Evolutionary conservation across 768 basidiomycete species (phyloP), one percentile per base, ranked within the genome.

Genomic region (Mycena chlorophos): DNA sequence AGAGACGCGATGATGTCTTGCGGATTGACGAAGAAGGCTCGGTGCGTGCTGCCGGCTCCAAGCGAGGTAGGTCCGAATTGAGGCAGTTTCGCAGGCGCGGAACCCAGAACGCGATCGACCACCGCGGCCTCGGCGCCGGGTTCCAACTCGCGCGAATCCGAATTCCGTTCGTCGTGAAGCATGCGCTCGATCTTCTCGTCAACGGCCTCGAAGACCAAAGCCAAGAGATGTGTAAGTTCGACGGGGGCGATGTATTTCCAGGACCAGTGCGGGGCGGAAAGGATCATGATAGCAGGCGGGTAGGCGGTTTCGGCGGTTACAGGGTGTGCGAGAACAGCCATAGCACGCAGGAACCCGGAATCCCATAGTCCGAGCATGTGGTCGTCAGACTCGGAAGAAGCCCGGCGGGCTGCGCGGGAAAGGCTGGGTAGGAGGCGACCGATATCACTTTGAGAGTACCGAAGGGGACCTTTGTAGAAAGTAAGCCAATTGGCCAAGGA

Each of bases 401-500:
- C 50, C 14, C 54, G 26, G 16, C 54, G 39, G 16, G 54, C 58
- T 27, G 58, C 58, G 4, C 27, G 27, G 19, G 54, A 34, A 10
- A 59, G 37, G 45, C 54, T 55, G 2, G 58, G 54, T 1, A 55
- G 29, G 16, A 55, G 46, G 13, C 58, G 52, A 1, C 58, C 51
- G 5, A 59, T 5, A 37, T 59, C 58, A 28, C 39, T 59, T 6
- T 59, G 58, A 0, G 58, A 59, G n/a, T 59, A 59, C 12, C 58
- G 43, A 2, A 59, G 53, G 4, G 54, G 45, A 3, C 51, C n/a
- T n/a, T n/a, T n/a, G n/a, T n/a, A n/a, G n/a, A n/a, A n/a, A n/a
- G n/a, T n/a, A n/a, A n/a, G n/a, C n/a, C n/a, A n/a, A n/a, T n/a
- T n/a, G n/a, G n/a, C n/a, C n/a, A n/a, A n/a, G 10, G 1, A 31